Evolutionary conservation across 177 flowering plant species (phyloP).

Genomic region (Vitis hybrid): DNA sequence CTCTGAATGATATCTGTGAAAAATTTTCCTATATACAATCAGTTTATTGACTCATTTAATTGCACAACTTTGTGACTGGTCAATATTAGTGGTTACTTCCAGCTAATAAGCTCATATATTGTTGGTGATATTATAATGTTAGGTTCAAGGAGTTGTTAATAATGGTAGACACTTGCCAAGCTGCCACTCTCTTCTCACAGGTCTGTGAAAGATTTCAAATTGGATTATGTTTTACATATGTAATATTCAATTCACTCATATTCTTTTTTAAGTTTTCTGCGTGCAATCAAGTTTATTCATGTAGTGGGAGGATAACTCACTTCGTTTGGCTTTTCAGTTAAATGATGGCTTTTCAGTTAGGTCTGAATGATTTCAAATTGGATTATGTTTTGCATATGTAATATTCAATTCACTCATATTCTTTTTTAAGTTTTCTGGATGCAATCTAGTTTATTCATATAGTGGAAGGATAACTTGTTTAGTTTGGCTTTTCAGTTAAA

Average conservation of each 20-base stretch:
- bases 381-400: not conserved
- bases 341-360: slow-evolving; percentile 63
- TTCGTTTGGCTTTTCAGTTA: too few species aligned
- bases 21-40: not conserved
- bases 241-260: too few species aligned
- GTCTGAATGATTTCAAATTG: slow-evolving; percentile 26
- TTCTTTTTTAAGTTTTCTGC: too few species aligned
- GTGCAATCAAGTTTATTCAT: too few species aligned
- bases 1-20: not conserved
- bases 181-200: slow-evolving; percentile 95
- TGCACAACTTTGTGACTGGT: not conserved
- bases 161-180: slow-evolving; percentile 99
- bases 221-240: not conserved
- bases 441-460: too few species aligned
- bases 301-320: too few species aligned
- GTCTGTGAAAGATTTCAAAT: slow-evolving; percentile 28
- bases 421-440: too few species aligned
- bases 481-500: too few species aligned
- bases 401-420: too few species aligned
- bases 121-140: slow-evolving; percentile 13
- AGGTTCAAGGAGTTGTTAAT: slow-evolving; percentile 97
- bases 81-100: not conserved
- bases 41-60: not conserved
- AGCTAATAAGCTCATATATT: slow-evolving; percentile 1
- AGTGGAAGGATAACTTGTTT: too few species aligned